phyloP scores from a whole-genome alignment of 495 filamentous ascomycete genomes.

The Hypoxylon rickii region DNA sequence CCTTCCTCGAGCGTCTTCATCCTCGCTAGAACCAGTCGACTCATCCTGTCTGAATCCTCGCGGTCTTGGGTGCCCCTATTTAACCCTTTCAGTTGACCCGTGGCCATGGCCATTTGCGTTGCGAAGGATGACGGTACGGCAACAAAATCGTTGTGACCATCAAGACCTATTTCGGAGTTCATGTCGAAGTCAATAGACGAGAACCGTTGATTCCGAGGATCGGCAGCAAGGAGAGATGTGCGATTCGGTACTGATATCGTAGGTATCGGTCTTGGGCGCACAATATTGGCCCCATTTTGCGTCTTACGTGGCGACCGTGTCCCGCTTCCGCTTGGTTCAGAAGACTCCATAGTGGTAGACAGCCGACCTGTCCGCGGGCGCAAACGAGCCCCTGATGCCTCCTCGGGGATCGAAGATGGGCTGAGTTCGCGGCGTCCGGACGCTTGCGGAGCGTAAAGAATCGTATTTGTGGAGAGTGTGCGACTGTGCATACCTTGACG shows the following conservation, averaged over 20 bases:
- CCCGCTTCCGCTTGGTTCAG: conserved; percentile 17
- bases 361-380: conserved; percentile 43
- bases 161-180: conserved; percentile 71
- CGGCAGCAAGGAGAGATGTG: conserved; percentile 35
- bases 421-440: conserved; percentile 45
- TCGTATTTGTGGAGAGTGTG: conserved; percentile 76
- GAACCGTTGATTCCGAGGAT: conserved; percentile 44
- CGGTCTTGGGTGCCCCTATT: conserved; percentile 42
- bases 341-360: conserved; percentile 19
- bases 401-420: conserved; percentile 54
- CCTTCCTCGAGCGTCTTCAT: conserved; percentile 91
- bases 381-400: conserved; percentile 29
- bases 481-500: conserved; percentile 58
- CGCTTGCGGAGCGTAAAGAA: conserved; percentile 67
- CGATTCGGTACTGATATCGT: conserved; percentile 38
- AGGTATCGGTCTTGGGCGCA: conserved; percentile 33
- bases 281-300: conserved; percentile 11
- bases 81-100: conserved; percentile 50
- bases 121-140: conserved; percentile 75
- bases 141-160: conserved; percentile 65
- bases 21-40: conserved; percentile 81
- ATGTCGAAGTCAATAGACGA: conserved; percentile 68
- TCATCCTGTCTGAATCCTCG: conserved; percentile 69
- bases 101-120: conserved; percentile 76
- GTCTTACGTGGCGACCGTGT: conserved; percentile 34